These are phyloP conservation scores for Melampsora americana DNA, from an alignment of 1,284 basidiomycete genomes.

Conservation along the genomic window DNA sequence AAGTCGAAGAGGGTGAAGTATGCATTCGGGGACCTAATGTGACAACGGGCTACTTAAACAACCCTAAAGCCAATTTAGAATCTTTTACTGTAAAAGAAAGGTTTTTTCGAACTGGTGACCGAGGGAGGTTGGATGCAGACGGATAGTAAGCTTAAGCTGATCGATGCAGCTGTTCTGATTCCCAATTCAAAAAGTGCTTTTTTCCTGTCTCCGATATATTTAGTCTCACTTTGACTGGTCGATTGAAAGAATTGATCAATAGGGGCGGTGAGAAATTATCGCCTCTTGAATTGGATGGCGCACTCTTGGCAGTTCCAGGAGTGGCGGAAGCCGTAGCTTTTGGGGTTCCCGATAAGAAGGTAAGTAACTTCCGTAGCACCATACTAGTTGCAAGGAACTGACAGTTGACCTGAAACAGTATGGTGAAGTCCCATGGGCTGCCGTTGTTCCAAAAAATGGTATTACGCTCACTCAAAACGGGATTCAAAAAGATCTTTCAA, in stretches of 20 bases:
- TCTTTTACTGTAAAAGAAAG: conserved; percentile 55
- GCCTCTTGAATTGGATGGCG: conserved; percentile 63
- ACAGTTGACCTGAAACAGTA: conserved; percentile 45
- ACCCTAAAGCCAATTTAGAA: conserved; percentile 55
- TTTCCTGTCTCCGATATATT: background rate
- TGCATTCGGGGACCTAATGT: conserved; percentile 59
- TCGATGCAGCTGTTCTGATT: background rate
- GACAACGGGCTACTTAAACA: conserved; percentile 58
- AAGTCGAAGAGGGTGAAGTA: conserved; percentile 56
- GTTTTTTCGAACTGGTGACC: conserved; percentile 64
- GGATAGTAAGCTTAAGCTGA: conserved; percentile 54
- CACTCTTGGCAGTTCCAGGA: conserved; percentile 58
- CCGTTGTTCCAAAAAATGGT: conserved; percentile 51
- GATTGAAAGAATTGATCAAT: conserved; percentile 55
- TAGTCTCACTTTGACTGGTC: conserved; percentile 48
- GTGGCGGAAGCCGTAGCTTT: conserved; percentile 60
- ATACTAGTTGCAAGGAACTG: background rate
- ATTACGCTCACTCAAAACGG: conserved; percentile 47
- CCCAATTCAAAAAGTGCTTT: conserved; percentile 60
- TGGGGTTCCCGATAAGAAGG: conserved; percentile 52
- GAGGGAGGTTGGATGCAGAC: conserved; percentile 63
- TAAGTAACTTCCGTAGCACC: conserved; percentile 49
- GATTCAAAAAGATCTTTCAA: conserved; percentile 50
- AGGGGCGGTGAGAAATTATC: conserved; percentile 66
- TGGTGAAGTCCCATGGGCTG: conserved; percentile 54